Conservation (phyloP, 169 alveolate species). For the Plasmodium vinckei region DNA sequence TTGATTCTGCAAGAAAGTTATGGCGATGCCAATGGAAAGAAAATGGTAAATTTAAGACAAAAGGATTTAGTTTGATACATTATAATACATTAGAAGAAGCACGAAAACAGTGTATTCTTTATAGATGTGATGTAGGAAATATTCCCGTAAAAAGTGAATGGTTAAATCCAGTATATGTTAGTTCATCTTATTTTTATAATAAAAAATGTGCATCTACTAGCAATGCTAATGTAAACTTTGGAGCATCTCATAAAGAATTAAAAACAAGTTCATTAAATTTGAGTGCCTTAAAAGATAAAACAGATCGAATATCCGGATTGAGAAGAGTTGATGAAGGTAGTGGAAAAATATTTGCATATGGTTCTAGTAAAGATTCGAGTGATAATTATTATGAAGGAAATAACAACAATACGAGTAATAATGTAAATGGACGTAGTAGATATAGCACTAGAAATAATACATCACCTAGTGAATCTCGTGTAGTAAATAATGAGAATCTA, state of each 20-base stretch:
- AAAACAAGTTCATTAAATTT: constrained; percentile 63
- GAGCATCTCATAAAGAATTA: constrained; percentile 37
- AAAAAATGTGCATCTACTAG: constrained; percentile 50
- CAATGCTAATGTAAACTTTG: constrained; percentile 1
- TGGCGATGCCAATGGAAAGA: constrained; percentile 94
- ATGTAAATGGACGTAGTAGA: constrained; percentile 6
- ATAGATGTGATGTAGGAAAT: constrained; percentile 90
- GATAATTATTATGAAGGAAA: constrained; percentile 21
- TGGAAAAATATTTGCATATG: constrained; percentile 38
- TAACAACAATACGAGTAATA: background rate
- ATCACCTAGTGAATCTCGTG: constrained; percentile 7
- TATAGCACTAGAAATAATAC: constrained; percentile 42
- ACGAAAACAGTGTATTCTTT: constrained; percentile 87
- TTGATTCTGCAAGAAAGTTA: constrained; percentile 89
- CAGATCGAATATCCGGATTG: background rate
- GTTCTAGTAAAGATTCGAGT: constrained; percentile 54
- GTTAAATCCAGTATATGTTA: constrained; percentile 85
- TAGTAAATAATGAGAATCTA: background rate
- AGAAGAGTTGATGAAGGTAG: background rate
- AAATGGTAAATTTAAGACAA: constrained; percentile 90
- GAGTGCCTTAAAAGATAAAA: constrained; percentile 40
- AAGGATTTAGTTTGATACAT: constrained; percentile 89
- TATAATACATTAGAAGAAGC: constrained; percentile 90
- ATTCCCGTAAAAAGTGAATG: constrained; percentile 90
- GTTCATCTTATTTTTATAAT: constrained; percentile 26